phyloP scores from a whole-genome alignment of 2,329 filamentous ascomycete species.

The Kalmusia sp. region DNA sequence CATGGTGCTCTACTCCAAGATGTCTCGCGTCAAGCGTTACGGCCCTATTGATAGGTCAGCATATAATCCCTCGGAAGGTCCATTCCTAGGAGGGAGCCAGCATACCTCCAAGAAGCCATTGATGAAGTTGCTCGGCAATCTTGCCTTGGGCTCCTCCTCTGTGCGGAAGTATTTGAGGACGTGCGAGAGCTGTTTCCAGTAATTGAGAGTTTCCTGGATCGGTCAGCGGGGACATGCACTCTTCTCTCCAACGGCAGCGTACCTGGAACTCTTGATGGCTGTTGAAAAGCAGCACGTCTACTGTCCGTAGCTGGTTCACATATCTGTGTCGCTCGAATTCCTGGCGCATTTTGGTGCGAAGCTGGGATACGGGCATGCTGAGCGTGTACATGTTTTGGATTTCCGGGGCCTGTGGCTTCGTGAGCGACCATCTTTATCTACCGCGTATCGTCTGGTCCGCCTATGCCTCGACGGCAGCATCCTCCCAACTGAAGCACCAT shows the following conservation, averaged over 20 bases:
- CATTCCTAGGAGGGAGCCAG: neutral
- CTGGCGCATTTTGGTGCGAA: slow-evolving; percentile 93
- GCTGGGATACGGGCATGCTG: slow-evolving; percentile 82
- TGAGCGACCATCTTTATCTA: slow-evolving; percentile 17
- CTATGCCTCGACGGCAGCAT: neutral
- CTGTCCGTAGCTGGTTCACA: slow-evolving; percentile 84
- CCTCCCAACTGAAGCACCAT: neutral
- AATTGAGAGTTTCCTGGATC: slow-evolving; percentile 92
- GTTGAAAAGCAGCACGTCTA: slow-evolving; percentile 90
- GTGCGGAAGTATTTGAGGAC: slow-evolving; percentile 96
- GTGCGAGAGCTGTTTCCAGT: slow-evolving; percentile 96
- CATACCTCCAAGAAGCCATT: slow-evolving; percentile 91
- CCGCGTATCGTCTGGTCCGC: slow-evolving; percentile 1
- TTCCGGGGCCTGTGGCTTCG: slow-evolving; percentile 78
- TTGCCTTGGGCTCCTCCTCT: slow-evolving; percentile 78
- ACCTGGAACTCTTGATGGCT: slow-evolving; percentile 96
- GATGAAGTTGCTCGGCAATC: slow-evolving; percentile 89
- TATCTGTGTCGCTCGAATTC: slow-evolving; percentile 97
- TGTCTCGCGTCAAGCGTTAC: slow-evolving; percentile 38
- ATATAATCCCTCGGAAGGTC: neutral
- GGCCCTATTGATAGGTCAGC: slow-evolving; percentile 36
- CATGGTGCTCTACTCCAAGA: slow-evolving; percentile 19
- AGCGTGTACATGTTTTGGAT: slow-evolving; percentile 98
- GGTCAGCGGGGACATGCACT: no score
- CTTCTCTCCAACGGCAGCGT: slow-evolving; percentile 28